phyloP scores from a whole-genome alignment of 148 eudicot genomes.

The Chenopodium suecicum region DNA sequence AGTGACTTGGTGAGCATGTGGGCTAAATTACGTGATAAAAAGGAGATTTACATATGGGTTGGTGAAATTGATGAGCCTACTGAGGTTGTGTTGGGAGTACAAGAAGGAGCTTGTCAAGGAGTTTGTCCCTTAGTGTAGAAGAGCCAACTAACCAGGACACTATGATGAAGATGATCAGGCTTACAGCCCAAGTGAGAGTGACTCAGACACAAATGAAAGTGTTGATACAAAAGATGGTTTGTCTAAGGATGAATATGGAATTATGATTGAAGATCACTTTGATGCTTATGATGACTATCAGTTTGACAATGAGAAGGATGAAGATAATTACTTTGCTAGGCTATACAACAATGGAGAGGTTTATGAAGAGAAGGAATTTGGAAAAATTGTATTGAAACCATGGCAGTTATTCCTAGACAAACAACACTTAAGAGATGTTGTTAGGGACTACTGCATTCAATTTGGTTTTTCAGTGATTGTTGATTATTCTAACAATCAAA shows the following conservation, averaged over 20 bases:
- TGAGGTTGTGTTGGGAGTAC: not conserved
- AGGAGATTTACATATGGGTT: not conserved
- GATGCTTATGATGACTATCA: not conserved
- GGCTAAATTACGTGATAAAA: not conserved
- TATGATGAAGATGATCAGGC: not conserved
- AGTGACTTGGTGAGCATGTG: not conserved
- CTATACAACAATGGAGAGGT: slow-evolving; percentile 7
- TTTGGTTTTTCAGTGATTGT: not conserved
- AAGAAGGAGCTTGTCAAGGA: not conserved
- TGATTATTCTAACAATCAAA: not conserved
- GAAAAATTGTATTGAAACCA: not conserved
- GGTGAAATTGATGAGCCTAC: not conserved
- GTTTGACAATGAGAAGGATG: not conserved
- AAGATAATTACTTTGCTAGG: not conserved
- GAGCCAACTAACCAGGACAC: too few relatives aligned
- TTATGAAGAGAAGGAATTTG: not conserved
- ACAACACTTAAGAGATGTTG: slow-evolving; percentile 1
- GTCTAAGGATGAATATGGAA: too few relatives aligned
- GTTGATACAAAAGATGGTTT: not conserved
- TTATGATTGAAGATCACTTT: not conserved
- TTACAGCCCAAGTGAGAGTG: not conserved
- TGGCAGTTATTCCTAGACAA: not conserved
- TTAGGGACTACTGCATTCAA: slow-evolving; percentile 5
- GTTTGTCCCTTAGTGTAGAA: too few relatives aligned
- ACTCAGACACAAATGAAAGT: not conserved